Conservation (phyloP, 805 yeast genomes). For the Ogataea paraovalis region DNA sequence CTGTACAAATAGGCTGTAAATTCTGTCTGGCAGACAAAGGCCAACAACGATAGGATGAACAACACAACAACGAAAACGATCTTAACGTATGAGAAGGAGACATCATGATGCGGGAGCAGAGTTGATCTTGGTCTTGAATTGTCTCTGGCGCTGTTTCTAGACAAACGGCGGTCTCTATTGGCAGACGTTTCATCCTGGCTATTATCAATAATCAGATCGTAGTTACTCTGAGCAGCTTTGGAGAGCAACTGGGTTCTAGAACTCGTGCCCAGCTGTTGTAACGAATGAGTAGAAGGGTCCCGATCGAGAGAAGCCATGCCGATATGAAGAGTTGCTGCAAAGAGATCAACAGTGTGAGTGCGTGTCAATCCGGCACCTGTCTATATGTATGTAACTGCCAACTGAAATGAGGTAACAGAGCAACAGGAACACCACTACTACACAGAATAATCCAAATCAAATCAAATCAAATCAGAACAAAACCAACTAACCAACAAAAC, state of each 20-base stretch:
- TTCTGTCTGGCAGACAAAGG: slow-evolving; percentile 81
- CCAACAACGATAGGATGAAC: slow-evolving; percentile 43
- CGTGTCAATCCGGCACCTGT: too few relatives aligned
- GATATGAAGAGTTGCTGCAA: too few relatives aligned
- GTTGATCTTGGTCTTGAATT: neutral
- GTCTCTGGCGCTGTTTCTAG: neutral
- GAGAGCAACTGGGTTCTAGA: neutral
- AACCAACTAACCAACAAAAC: too few relatives aligned
- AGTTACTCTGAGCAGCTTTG: neutral
- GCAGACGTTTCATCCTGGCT: neutral
- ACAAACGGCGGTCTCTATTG: neutral
- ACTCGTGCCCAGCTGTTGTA: neutral
- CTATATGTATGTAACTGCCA: too few relatives aligned
- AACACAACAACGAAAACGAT: slow-evolving; percentile 44
- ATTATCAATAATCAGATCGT: neutral
- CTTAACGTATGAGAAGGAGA: slow-evolving; percentile 32
- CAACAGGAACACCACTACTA: too few relatives aligned
- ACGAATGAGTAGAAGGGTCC: neutral
- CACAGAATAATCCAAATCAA: too few relatives aligned
- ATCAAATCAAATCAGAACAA: too few relatives aligned
- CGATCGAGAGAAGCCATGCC: neutral
- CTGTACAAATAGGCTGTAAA: slow-evolving; percentile 66
- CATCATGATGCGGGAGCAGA: slow-evolving; percentile 10
- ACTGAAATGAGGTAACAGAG: too few relatives aligned
- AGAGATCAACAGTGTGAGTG: too few relatives aligned